Evolutionary conservation across 345 rosid genomes (phyloP).

Genomic region (Alliaria petiolata): DNA sequence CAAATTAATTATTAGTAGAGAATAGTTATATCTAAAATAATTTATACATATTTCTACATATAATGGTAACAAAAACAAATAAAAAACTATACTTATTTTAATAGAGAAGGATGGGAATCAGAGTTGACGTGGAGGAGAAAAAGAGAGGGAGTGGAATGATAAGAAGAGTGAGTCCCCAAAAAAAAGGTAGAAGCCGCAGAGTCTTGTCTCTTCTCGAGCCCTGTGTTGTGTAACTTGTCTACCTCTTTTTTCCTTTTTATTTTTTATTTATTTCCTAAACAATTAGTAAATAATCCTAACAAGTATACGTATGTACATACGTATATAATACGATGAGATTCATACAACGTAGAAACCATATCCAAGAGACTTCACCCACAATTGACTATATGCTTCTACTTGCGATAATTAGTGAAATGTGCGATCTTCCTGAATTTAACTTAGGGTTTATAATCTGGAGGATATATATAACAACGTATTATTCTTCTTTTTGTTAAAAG

Average conservation of each 20-base stretch:
- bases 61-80: neutral
- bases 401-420: neutral
- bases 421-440: neutral
- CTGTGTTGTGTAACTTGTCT: constrained; percentile 29
- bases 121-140: constrained; percentile 33
- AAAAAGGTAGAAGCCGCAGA: constrained; percentile 31
- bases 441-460: constrained; percentile 7
- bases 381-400: neutral
- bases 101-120: constrained; percentile 19
- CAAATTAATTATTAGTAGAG: too few relatives aligned
- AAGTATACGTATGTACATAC: neutral
- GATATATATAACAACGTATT: neutral
- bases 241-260: neutral
- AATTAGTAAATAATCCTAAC: neutral
- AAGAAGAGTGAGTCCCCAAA: constrained; percentile 38
- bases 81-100: neutral
- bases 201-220: constrained; percentile 43
- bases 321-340: neutral
- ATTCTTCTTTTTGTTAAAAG: neutral
- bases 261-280: neutral
- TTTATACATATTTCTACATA: too few relatives aligned
- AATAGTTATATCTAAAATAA: too few relatives aligned
- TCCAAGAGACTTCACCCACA: neutral
- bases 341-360: neutral
- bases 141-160: constrained; percentile 35